Percentiles rank a stretch among this genome's conserved stretches.
Evolutionary conservation across 257 asterid genomes (phyloP).

Genomic region (Lycium barbarum): DNA sequence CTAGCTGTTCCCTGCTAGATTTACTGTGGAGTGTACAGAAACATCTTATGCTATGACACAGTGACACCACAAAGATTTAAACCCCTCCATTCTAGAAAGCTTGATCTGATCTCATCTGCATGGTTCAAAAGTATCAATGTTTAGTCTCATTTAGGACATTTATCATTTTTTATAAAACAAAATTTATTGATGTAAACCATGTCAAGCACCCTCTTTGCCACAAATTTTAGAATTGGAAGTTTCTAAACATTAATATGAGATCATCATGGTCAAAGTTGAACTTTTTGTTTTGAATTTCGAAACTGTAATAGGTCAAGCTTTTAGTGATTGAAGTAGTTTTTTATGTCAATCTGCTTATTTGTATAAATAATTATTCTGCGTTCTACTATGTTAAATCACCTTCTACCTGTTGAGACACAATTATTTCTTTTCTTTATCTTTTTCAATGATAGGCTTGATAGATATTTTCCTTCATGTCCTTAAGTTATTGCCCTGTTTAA

Average conservation of each 20-base stretch:
- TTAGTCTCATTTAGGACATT: not conserved
- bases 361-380: not conserved
- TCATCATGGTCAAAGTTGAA: conserved; percentile 22
- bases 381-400: not conserved
- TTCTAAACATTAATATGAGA: conserved; percentile 1
- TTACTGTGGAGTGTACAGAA: not conserved
- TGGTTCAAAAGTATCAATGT: not conserved
- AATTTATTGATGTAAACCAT: not conserved
- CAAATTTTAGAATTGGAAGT: not conserved
- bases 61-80: conserved; percentile 10
- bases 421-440: not conserved
- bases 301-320: not conserved
- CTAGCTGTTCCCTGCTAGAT: not conserved
- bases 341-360: conserved; percentile 19
- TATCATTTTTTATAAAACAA: conserved; percentile 11
- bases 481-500: conserved; percentile 31
- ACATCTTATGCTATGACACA: conserved; percentile 25
- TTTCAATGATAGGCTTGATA: not conserved
- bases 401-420: conserved; percentile 14
- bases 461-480: conserved; percentile 10
- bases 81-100: conserved; percentile 13
- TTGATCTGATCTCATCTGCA: conserved; percentile 7
- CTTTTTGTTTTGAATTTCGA: conserved; percentile 20
- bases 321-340: not conserved
- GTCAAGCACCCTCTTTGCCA: conserved; percentile 11